Base-by-base conservation (phyloP, 306 rosid genomes). In the Begonia loranthoides region DNA sequence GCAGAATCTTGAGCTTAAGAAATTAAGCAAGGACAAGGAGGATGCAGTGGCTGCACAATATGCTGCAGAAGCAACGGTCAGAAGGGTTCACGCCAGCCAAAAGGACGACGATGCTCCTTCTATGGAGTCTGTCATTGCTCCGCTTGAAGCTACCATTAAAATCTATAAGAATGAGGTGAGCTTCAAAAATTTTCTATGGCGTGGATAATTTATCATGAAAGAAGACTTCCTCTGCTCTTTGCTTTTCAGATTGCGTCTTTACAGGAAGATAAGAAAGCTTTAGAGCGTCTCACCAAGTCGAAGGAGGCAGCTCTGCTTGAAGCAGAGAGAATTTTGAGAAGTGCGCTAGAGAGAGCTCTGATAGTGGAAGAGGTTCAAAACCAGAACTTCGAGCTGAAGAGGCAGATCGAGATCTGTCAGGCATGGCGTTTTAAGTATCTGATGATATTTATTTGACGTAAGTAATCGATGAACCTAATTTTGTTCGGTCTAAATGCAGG, bases 291-390 rank as follows among this genome's bases (percentile, higher is more conserved):
- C 51, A 90, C 86, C 36, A 86, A 78, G 65, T 86, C 95, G 2
- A 90, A 86, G 64, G 95, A 86, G 62, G 60, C 76, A 0, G 95
- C 99, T 2, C 68, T 90, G 70, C 83, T 90, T 21, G 95, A 90
- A 73, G 99, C 95, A 12, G 94, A 90, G 60, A 83, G 75, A 68
- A 90, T 90, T 64, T 41, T 90, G 59, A 52, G 73, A 63, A 78
- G 92, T 63, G 99, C 99, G 33, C 53, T 90, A 7, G 99, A 90
- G 70, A 82, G 99, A 61, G 99, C 85, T 63, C 71, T 90, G 57
- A 86, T 90, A 55, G 99, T 90, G 51, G 99, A 85, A 73, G 95
- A 86, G 76, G 95, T 90, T 73, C 95, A 90, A 53, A 90, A 90
- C 60, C 94, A 80, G 17, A 86, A 90, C 81, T 76, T 67, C 21